These are phyloP conservation scores for Pachysandra terminalis DNA, from an alignment of 164 flowering plant genomes.

Conservation along the genomic window DNA sequence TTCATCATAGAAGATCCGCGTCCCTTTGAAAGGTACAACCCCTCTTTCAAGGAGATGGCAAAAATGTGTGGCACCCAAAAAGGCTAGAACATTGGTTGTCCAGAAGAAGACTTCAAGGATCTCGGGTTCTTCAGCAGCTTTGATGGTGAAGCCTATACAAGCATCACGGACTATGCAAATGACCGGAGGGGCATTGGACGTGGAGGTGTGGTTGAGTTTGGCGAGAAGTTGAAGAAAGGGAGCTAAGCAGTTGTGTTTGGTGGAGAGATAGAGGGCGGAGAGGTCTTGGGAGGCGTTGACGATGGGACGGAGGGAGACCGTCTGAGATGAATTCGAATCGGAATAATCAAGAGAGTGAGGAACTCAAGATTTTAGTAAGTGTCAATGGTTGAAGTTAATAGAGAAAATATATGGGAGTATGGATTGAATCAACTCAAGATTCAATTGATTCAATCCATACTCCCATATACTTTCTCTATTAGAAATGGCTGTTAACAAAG, in stretches of 20 bases:
- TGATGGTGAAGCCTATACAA: conserved; percentile 21
- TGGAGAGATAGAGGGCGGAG: conserved; percentile 15
- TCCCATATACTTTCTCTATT: too few species aligned
- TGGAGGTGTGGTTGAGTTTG: conserved; percentile 1
- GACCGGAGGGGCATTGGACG: too few species aligned
- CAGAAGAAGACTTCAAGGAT: conserved; percentile 22
- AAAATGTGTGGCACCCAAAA: conserved; percentile 14
- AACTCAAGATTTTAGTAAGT: conserved; percentile 24
- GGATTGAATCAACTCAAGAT: too few species aligned
- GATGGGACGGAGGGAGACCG: conserved; percentile 25
- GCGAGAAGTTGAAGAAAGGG: conserved; percentile 18
- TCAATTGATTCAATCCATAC: too few species aligned
- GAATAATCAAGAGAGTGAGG: conserved; percentile 24
- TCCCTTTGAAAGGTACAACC: conserved; percentile 25
- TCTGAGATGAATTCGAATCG: conserved; percentile 35
- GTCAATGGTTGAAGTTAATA: too few species aligned
- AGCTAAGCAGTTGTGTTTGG: conserved; percentile 5
- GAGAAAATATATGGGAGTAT: too few species aligned
- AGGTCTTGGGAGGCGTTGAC: conserved; percentile 22
- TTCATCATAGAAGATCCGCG: too few species aligned
- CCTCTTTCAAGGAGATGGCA: conserved; percentile 14
- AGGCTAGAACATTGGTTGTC: conserved; percentile 25
- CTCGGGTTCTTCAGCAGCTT: conserved; percentile 24
- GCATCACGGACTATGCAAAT: neutral
- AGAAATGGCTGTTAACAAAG: too few species aligned